Evolutionary conservation across 371 early-diverging fungal genomes (phyloP), one percentile per base, ranked within the genome.

Genomic region (Mucor mucedo): DNA sequence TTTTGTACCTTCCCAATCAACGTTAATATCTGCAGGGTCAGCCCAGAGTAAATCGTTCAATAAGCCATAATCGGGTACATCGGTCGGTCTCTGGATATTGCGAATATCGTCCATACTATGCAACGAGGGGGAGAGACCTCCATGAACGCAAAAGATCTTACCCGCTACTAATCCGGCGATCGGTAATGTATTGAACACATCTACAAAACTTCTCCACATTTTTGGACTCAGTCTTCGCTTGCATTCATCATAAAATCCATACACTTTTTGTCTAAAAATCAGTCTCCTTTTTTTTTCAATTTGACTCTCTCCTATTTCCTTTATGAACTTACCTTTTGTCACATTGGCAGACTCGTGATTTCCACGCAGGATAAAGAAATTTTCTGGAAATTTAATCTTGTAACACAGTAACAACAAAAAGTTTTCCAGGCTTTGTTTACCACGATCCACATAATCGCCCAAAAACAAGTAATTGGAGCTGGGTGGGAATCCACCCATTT

Each of bases 181-280:
- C 2, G 99, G 99, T 52, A 99, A 77, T 56, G 96, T 95, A 77
- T 99, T 98, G 86, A 99, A 99, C 27, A 93, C 93, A 73, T 98
- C 98, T 1, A 96, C 95, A 82, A 99, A 99, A 5, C 89, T 87
- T 77, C 94, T 96, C 99, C 99, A 99, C 63, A 98, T 87, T 70
- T 96, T 95, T 53, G 93, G 84, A 70, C 87, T 95, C 55, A 91
- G 91, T 63, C 99, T 84, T 64, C 99, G 91, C 77, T 98, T 99
- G 86, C 97, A 97, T 79, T 99, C 99, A 73, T 99, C 99, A 75
- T 97, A 99, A 79, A 99, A 99, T 4, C 99, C 99, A 72, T 99
- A 99, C 38, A 99, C 82, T 38, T 38, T 4, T 29, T 21, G 11
- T 53, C 4, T 6, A 47, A 50, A 57, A 29, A 30, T 35, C 8